phyloP scores from a whole-genome alignment of 2,329 filamentous ascomycete genomes.

The Monosporascus sp. region DNA sequence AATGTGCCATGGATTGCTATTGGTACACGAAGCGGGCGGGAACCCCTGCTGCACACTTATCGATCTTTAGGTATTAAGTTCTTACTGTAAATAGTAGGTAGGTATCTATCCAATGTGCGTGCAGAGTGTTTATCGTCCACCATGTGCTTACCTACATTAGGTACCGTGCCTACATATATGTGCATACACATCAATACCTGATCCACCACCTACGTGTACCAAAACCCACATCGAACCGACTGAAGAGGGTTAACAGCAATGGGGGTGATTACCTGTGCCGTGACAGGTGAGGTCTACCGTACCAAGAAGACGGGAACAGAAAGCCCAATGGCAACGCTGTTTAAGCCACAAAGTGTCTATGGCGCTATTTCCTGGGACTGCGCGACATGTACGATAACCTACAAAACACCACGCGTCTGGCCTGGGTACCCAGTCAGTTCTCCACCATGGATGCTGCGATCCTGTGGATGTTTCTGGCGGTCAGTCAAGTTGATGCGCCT shows the following conservation, averaged over 20 bases:
- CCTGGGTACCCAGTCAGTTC: background rate
- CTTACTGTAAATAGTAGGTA: background rate
- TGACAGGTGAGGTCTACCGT: background rate
- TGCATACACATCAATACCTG: background rate
- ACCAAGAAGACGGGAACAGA: too few species aligned
- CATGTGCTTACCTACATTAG: background rate
- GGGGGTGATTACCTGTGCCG: background rate
- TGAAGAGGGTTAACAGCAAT: background rate
- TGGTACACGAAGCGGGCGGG: background rate
- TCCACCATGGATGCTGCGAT: background rate
- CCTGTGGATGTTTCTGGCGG: background rate
- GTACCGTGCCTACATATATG: background rate
- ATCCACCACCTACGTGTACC: background rate
- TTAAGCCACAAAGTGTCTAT: too few species aligned
- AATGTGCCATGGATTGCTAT: background rate
- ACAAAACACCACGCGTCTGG: background rate
- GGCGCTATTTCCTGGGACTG: background rate
- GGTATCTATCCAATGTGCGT: background rate
- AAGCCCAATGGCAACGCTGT: too few species aligned
- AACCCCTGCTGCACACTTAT: background rate
- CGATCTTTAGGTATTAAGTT: background rate
- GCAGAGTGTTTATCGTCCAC: too few species aligned
- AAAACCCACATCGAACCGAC: background rate
- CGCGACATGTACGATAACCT: background rate
- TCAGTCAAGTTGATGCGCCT: background rate